Evolutionary conservation across 768 basidiomycete species (phyloP).

Genomic region (Clathrus columnatus): DNA sequence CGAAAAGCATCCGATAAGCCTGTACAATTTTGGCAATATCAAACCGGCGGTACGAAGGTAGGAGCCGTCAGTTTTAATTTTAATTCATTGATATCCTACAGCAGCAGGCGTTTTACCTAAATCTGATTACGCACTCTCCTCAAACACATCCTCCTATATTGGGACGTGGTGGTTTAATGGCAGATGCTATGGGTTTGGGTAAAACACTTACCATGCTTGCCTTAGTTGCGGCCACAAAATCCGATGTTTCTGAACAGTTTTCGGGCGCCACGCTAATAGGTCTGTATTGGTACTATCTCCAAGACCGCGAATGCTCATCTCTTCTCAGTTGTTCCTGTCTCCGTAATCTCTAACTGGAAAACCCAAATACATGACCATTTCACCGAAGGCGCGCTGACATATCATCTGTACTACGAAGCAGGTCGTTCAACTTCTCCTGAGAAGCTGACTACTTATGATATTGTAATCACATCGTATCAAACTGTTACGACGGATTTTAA

Average conservation of each 20-base stretch:
- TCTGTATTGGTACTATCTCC: constrained; percentile 24
- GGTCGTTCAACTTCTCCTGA: constrained; percentile 50
- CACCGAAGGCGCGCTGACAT: constrained; percentile 38
- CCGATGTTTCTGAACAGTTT: constrained; percentile 45
- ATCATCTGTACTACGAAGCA: constrained; percentile 64
- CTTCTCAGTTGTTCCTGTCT: constrained; percentile 63
- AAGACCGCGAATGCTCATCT: background rate
- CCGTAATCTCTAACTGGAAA: constrained; percentile 83
- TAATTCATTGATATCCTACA: background rate
- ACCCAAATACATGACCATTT: constrained; percentile 76
- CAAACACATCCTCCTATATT: constrained; percentile 55
- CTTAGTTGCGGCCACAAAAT: constrained; percentile 68
- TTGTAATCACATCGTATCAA: constrained; percentile 82
- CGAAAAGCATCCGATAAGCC: constrained; percentile 56
- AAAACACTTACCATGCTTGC: constrained; percentile 89
- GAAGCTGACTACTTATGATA: constrained; percentile 58
- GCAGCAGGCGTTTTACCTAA: background rate
- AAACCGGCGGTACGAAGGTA: constrained; percentile 41
- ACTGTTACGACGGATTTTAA: constrained; percentile 46
- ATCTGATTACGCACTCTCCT: constrained; percentile 77
- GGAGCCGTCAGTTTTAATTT: constrained; percentile 9
- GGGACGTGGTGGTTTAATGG: constrained; percentile 80
- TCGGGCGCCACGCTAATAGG: constrained; percentile 75
- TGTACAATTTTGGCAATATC: constrained; percentile 85
- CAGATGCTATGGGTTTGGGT: constrained; percentile 86